phyloP scores from a whole-genome alignment of 192 early-diverging fungal species.

The Paraglomus occultum region DNA sequence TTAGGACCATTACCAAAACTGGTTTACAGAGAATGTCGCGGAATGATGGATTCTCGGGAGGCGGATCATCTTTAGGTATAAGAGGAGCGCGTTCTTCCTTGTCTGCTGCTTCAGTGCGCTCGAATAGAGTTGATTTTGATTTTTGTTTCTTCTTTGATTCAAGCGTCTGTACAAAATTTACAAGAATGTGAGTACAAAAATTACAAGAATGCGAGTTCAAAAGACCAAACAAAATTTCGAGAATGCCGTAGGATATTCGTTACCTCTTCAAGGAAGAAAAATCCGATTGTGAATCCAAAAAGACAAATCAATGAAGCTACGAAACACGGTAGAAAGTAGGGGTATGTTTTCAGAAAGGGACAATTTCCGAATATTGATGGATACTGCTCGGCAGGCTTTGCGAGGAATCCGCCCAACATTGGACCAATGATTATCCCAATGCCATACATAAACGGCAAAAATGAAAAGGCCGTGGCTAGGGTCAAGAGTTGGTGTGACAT shows the following conservation, averaged over 20 bases:
- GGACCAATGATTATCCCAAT: constrained; percentile 62
- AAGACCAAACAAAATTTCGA: neutral
- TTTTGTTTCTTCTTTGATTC: neutral
- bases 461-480: neutral
- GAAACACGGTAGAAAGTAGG: constrained; percentile 85
- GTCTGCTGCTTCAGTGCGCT: neutral
- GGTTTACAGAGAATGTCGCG: constrained; percentile 8
- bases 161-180: neutral
- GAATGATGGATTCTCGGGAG: neutral
- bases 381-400: constrained; percentile 67
- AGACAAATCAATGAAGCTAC: constrained; percentile 60
- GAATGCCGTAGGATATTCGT: neutral
- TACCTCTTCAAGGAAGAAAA: constrained; percentile 60
- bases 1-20: constrained; percentile 27
- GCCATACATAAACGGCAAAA: constrained; percentile 14
- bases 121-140: neutral
- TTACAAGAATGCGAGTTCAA: neutral
- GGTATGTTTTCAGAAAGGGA: constrained; percentile 61
- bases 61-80: neutral
- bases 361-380: constrained; percentile 59
- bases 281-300: constrained; percentile 62
- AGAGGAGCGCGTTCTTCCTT: neutral
- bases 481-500: neutral
- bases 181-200: neutral
- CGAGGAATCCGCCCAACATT: constrained; percentile 76